Percentiles rank a stretch among this genome's conserved stretches.
Evolutionary conservation across 2,329 filamentous ascomycete species (phyloP).

Genomic region (Sarocladium kiliense): DNA sequence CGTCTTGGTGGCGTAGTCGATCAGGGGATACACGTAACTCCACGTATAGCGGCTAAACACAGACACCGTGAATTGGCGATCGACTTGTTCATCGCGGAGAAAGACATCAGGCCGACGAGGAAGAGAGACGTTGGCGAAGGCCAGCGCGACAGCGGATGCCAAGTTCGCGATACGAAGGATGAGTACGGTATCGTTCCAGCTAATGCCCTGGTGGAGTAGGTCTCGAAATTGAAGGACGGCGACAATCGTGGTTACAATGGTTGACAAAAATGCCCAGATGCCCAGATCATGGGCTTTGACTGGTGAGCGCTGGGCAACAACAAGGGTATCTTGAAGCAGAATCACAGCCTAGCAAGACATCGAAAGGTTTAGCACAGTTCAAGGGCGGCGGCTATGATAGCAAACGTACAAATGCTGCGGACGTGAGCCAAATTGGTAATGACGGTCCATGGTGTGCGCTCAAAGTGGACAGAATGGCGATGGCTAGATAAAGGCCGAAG

Average conservation of each 20-base stretch:
- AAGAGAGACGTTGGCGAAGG: slow-evolving; percentile 46
- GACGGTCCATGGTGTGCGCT: slow-evolving; percentile 31
- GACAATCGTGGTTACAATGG: slow-evolving; percentile 36
- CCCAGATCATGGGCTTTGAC: slow-evolving; percentile 50
- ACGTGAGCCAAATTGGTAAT: slow-evolving; percentile 55
- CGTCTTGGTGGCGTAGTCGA: slow-evolving; percentile 51
- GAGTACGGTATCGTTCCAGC: slow-evolving; percentile 34
- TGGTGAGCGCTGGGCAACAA: slow-evolving; percentile 44
- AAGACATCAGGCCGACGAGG: slow-evolving; percentile 66
- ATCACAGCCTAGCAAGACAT: slow-evolving; percentile 38
- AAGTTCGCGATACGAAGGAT: slow-evolving; percentile 42
- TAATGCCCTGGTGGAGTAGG: slow-evolving; percentile 24
- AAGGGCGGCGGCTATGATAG: slow-evolving; percentile 4
- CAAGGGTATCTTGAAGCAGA: slow-evolving; percentile 43
- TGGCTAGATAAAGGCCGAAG: slow-evolving; percentile 48
- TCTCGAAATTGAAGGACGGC: slow-evolving; percentile 37
- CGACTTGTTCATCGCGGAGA: slow-evolving; percentile 52
- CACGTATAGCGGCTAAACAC: slow-evolving; percentile 60
- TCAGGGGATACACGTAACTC: slow-evolving; percentile 54
- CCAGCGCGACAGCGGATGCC: slow-evolving; percentile 36
- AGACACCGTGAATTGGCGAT: slow-evolving; percentile 56
- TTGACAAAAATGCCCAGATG: slow-evolving; percentile 44
- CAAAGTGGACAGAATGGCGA: slow-evolving; percentile 43
- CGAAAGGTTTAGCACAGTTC: slow-evolving; percentile 10
- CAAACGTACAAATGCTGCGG: slow-evolving; percentile 56